Evolutionary conservation across 2,329 filamentous ascomycete species (phyloP).

Genomic region (Aspergillus udagawae): DNA sequence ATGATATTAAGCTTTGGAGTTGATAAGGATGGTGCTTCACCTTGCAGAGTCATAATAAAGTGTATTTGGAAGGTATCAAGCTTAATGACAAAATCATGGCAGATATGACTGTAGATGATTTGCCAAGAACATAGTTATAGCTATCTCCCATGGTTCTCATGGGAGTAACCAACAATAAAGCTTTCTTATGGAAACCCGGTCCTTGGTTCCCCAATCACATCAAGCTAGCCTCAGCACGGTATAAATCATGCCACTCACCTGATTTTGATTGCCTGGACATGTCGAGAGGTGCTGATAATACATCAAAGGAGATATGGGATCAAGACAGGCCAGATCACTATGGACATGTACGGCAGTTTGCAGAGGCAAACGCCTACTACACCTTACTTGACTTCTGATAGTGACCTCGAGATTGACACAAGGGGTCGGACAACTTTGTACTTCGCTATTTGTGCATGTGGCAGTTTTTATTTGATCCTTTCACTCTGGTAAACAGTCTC

Average conservation of each 20-base stretch:
- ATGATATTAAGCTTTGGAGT: no score
- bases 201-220: no score
- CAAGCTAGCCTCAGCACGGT: no score
- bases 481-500: neutral
- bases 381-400: neutral
- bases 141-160: neutral
- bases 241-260: neutral
- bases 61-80: no score
- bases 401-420: neutral
- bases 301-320: neutral
- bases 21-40: no score
- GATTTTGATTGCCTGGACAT: neutral
- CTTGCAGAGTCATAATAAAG: no score
- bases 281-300: neutral
- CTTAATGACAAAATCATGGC: no score
- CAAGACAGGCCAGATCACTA: neutral
- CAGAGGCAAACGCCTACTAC: neutral
- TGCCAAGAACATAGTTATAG: no score
- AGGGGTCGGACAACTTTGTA: neutral
- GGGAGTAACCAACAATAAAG: neutral
- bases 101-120: no score
- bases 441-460: neutral
- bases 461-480: neutral
- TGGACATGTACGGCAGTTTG: neutral
- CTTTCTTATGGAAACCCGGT: neutral